Conservation (phyloP, 1,139 yeast species). For the Protomyces pachydermus region DNA sequence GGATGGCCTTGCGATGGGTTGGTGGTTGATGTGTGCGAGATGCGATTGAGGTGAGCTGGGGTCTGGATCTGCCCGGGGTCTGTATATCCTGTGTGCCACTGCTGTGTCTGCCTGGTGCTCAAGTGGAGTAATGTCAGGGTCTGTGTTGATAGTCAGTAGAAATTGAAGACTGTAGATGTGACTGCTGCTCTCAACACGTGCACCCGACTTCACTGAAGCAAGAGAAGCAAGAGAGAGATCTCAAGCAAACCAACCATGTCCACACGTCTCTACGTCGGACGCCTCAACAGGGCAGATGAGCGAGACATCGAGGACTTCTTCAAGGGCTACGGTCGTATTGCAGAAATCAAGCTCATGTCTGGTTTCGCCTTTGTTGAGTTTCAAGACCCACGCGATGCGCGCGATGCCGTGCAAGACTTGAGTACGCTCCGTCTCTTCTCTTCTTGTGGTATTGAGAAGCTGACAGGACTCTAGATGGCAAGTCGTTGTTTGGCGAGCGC, state of each 20-base stretch:
- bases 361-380: slow-evolving; percentile 34
- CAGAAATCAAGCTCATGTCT: slow-evolving; percentile 34
- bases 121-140: no score
- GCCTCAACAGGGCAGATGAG: slow-evolving; percentile 16
- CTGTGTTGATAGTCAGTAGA: no score
- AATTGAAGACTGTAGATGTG: background rate
- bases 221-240: background rate
- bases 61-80: no score
- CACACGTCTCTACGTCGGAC: background rate
- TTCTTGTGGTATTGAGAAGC: background rate
- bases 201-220: background rate
- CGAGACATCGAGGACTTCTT: slow-evolving; percentile 26
- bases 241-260: background rate
- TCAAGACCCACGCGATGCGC: slow-evolving; percentile 35
- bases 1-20: no score
- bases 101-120: background rate
- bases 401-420: slow-evolving; percentile 33
- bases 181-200: background rate
- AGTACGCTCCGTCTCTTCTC: slow-evolving; percentile 22
- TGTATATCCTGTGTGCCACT: background rate
- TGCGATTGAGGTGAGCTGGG: no score
- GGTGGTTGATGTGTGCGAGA: no score
- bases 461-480: slow-evolving; percentile 36
- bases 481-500: slow-evolving; percentile 34
- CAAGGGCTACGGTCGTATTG: slow-evolving; percentile 34